Evolutionary conservation across 331 rosid genomes (phyloP).

Genomic region (Acacia pycnantha): DNA sequence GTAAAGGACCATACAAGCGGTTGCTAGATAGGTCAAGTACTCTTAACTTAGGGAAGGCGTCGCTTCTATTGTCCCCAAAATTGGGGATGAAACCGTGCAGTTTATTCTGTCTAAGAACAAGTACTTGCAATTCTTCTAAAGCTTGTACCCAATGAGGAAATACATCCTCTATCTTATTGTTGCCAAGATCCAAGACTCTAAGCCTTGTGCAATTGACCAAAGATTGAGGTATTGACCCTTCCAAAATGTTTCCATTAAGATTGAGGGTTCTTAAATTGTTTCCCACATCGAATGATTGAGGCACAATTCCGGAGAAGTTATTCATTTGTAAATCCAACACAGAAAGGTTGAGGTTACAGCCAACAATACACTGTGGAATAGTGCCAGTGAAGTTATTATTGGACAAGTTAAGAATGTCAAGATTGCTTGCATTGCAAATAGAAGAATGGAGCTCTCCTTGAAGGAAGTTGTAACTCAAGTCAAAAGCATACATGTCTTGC

Average conservation of each 20-base stretch:
- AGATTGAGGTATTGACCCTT: conserved; percentile 32
- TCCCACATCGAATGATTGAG: background rate
- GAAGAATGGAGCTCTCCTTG: background rate
- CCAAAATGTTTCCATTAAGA: conserved; percentile 27
- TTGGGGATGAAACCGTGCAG: background rate
- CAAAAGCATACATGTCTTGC: too few relatives aligned
- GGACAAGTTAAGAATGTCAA: background rate
- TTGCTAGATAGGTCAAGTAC: too few relatives aligned
- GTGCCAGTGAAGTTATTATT: background rate
- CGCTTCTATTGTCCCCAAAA: background rate
- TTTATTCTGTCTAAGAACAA: conserved; percentile 31
- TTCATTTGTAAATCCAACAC: too few relatives aligned
- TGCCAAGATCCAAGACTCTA: conserved; percentile 24
- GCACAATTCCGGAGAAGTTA: too few relatives aligned
- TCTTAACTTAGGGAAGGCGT: too few relatives aligned
- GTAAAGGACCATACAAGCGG: too few relatives aligned
- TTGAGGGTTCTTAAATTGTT: background rate
- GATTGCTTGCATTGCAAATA: conserved; percentile 24
- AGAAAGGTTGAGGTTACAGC: background rate
- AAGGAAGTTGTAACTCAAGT: background rate
- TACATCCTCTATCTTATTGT: conserved; percentile 21
- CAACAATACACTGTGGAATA: background rate
- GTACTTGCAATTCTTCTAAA: conserved; percentile 2
- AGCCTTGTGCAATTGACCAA: conserved; percentile 11
- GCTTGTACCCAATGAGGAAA: conserved; percentile 44